Evolutionary conservation across 257 asterid species (phyloP), one percentile per base, ranked within the genome.

Genomic region (Euphrasia confusa): DNA sequence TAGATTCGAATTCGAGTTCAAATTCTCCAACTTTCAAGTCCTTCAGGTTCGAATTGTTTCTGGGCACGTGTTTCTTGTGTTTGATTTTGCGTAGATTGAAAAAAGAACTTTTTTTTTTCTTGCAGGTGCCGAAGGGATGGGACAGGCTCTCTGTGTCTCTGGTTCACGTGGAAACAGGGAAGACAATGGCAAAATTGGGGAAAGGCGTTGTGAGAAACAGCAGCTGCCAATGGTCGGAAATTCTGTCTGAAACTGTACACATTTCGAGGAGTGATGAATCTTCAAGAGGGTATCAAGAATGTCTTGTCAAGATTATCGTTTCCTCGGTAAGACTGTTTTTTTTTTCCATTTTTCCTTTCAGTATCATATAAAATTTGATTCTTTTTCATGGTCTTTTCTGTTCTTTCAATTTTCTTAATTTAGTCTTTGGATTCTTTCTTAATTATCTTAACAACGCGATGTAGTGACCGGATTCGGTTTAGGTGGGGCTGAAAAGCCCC

Each of bases 101-200:
- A 37, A 37, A 37, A 8, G 1, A 1, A 1, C 2, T 3, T 5
- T 50, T 15, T 49, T 13, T 13, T 45, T 17, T 1, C n/a, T 45
- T 17, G 50, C 70, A 92, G 98, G 95, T 89, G n/a, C 97, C 98
- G 18, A 92, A 89, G 77, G 95, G 95, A 77, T 88, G 97, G 97
- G 98, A 92, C 75, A 83, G 86, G 64, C 90, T 92, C 11, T 77
- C 64, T 30, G 66, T 92, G 55, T 75, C 88, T 26, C 3, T 89
- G 50, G 70, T 80, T 60, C 77, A 85, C 26, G 85, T 75, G 39
- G 93, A 84, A 73, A 84, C 88, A 11, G 97, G 97, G 63, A 92
- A 81, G 73, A 66, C 86, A 30, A 64, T 79, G 15, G 92, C 82
- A 11, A 92, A 78, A 69, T 72, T 77, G 78, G 86, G 90, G 2